phyloP scores from a whole-genome alignment of 2,329 filamentous ascomycete genomes.

The Colletotrichum sp. region DNA sequence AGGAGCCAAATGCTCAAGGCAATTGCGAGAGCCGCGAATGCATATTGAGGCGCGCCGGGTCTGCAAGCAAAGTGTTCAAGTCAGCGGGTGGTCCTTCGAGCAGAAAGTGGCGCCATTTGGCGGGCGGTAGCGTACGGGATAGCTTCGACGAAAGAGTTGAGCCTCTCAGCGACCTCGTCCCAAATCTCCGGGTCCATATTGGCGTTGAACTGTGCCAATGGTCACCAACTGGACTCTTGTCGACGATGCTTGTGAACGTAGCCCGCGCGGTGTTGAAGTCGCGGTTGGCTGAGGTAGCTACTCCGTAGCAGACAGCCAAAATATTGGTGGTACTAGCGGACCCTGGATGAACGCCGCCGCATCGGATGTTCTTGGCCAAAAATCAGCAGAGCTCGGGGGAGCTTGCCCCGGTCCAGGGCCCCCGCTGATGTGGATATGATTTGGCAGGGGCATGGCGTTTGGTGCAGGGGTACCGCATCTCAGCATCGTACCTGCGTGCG shows the following conservation, averaged over 20 bases:
- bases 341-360: not conserved
- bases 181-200: slow-evolving; percentile 10
- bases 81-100: not conserved
- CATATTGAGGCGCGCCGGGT: slow-evolving; percentile 28
- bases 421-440: not conserved
- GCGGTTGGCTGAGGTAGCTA: not conserved
- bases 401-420: slow-evolving; percentile 8
- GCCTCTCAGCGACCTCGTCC: slow-evolving; percentile 1
- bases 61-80: not conserved
- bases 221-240: not conserved
- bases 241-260: not conserved
- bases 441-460: not conserved
- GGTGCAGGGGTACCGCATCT: not conserved
- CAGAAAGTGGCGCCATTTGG: slow-evolving; percentile 1
- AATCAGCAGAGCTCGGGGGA: slow-evolving; percentile 18
- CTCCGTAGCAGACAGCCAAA: not conserved
- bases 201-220: not conserved
- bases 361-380: slow-evolving; percentile 10
- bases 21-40: slow-evolving; percentile 33
- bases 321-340: not conserved
- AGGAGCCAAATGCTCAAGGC: slow-evolving; percentile 34
- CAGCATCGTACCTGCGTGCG: not conserved
- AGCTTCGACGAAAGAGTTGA: slow-evolving; percentile 1
- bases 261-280: not conserved
- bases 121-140: slow-evolving; percentile 8